phyloP scores from a whole-genome alignment of 73 alveolate species.

The Paramecium biaurelia region DNA sequence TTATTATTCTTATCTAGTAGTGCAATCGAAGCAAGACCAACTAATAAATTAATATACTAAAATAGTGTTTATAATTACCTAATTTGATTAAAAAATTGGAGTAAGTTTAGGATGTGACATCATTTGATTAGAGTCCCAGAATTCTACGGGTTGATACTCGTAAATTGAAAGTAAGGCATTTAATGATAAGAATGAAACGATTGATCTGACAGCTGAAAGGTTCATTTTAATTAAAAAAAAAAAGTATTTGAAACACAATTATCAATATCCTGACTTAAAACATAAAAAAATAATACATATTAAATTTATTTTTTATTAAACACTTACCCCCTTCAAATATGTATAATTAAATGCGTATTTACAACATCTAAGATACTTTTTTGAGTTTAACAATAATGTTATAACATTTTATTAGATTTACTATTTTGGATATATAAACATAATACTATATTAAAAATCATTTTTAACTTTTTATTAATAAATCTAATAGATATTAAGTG shows the following conservation, averaged over 20 bases:
- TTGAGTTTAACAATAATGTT: too few relatives aligned
- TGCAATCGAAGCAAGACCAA: not conserved
- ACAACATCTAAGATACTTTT: not conserved
- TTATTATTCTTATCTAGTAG: not conserved
- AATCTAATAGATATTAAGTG: not conserved
- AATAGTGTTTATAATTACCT: not conserved
- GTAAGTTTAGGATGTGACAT: constrained; percentile 30
- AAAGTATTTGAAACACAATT: constrained; percentile 43
- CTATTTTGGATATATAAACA: not conserved
- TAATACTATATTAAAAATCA: too few relatives aligned
- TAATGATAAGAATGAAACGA: not conserved
- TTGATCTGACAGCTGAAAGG: not conserved
- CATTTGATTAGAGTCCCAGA: not conserved
- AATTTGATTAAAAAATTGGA: not conserved
- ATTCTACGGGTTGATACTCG: constrained; percentile 6
- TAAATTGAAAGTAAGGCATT: constrained; percentile 9
- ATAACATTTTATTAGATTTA: not conserved
- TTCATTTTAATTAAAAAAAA: not conserved
- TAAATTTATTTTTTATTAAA: not conserved
- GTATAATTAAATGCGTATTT: not conserved
- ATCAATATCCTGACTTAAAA: constrained; percentile 9
- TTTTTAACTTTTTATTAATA: too few relatives aligned
- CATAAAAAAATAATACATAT: not conserved
- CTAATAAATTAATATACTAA: not conserved
- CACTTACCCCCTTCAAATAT: not conserved